These are phyloP conservation scores for Petunia secreta DNA, from an alignment of 257 asterid species.

Conservation along the genomic window DNA sequence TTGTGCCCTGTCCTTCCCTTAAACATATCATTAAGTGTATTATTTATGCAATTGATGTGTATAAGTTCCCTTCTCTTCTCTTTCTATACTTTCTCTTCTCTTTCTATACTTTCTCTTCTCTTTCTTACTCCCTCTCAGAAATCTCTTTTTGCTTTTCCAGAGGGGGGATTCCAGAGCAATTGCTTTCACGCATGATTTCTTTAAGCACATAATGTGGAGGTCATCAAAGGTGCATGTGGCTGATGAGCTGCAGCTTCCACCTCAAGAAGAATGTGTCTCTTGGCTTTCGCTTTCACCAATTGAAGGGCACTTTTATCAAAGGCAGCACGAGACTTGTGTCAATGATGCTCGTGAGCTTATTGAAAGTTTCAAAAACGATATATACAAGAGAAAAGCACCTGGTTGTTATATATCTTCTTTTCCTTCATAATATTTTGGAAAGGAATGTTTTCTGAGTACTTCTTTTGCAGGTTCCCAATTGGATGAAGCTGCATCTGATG, in stretches of 20 bases:
- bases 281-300: conserved; percentile 89
- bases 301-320: conserved; percentile 91
- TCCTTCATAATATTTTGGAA: background rate
- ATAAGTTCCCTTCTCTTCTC: conserved; percentile 13
- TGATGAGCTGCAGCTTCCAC: conserved; percentile 87
- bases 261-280: conserved; percentile 85
- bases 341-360: conserved; percentile 89
- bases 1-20: conserved; percentile 14
- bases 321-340: conserved; percentile 94
- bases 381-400: conserved; percentile 47
- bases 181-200: conserved; percentile 65
- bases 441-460: conserved; percentile 12
- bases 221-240: conserved; percentile 81
- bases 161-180: conserved; percentile 87
- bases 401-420: conserved; percentile 46
- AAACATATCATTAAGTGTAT: background rate
- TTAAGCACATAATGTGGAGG: conserved; percentile 90
- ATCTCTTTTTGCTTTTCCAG: conserved; percentile 45
- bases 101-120: background rate
- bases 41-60: background rate
- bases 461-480: conserved; percentile 52
- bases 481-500: conserved; percentile 48
- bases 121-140: background rate
- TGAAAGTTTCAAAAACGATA: conserved; percentile 65
- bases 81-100: conserved; percentile 7